Percentiles rank a stretch among this genome's conserved stretches.
Conservation (phyloP, 2,329 filamentous ascomycete genomes). For the Botrytis deweyae region DNA sequence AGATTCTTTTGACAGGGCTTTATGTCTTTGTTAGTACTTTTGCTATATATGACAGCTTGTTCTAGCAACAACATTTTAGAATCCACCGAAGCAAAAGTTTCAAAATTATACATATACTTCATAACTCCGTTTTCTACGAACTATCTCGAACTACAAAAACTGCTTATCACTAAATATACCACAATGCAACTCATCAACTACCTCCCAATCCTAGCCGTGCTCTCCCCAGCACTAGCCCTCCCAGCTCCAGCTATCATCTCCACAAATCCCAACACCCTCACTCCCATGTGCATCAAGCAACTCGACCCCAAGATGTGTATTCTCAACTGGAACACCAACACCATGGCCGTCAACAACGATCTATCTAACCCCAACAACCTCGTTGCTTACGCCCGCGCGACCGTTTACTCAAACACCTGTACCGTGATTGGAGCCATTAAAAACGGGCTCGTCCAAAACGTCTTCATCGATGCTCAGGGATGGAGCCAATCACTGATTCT, state of each 20-base stretch:
- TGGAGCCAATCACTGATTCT: not conserved
- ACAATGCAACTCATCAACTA: conserved; percentile 16
- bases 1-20: not conserved
- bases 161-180: not conserved
- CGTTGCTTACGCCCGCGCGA: not conserved
- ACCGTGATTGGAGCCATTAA: not conserved
- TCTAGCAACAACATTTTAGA: not conserved
- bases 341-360: conserved; percentile 18
- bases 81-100: not conserved
- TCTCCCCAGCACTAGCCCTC: not conserved
- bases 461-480: not conserved
- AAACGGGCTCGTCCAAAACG: not conserved
- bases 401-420: conserved; percentile 6
- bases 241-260: not conserved
- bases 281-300: not conserved
- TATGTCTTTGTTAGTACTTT: not conserved
- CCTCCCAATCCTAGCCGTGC: not conserved
- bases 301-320: not conserved
- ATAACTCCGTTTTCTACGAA: not conserved
- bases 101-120: not conserved
- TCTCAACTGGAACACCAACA: conserved; percentile 17
- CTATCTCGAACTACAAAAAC: not conserved
- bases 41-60: not conserved
- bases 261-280: not conserved
- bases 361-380: conserved; percentile 11